Conservation (phyloP, 148 eudicot genomes). For the Nepenthes mirabilis region DNA sequence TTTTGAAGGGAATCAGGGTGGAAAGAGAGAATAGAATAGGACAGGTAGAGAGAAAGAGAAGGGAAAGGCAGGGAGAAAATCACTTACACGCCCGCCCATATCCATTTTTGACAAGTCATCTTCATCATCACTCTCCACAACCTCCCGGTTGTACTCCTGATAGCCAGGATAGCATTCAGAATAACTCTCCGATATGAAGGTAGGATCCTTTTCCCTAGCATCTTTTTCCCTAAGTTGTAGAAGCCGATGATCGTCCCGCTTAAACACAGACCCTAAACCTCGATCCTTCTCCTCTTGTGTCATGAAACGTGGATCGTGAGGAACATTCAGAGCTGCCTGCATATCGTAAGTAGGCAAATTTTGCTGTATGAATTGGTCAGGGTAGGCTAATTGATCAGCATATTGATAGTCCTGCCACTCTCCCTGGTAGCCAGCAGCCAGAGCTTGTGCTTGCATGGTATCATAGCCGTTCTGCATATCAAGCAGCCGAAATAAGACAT, state of each 20-base stretch:
- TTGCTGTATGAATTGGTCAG: conserved; percentile 85
- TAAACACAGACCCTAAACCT: conserved; percentile 93
- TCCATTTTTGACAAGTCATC: conserved; percentile 95
- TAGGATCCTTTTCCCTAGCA: conserved; percentile 95
- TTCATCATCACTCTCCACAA: conserved; percentile 93
- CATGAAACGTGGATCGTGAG: conserved; percentile 82
- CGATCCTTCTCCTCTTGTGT: conserved; percentile 97
- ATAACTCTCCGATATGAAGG: conserved; percentile 95
- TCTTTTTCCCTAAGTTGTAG: conserved; percentile 89
- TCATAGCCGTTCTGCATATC: conserved; percentile 71
- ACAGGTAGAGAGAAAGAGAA: not conserved
- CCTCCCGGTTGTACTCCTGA: conserved; percentile 90
- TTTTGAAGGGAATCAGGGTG: not conserved
- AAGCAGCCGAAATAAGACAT: not conserved
- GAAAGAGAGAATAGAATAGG: not conserved
- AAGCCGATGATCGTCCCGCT: conserved; percentile 87
- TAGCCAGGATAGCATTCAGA: conserved; percentile 99
- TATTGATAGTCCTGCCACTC: conserved; percentile 96
- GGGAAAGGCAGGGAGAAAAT: conserved; percentile 1
- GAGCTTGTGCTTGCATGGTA: conserved; percentile 61
- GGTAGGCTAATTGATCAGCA: conserved; percentile 75
- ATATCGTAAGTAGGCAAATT: conserved; percentile 52
- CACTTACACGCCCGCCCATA: conserved; percentile 97
- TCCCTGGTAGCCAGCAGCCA: conserved; percentile 55
- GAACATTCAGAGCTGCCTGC: conserved; percentile 34